These are phyloP conservation scores for Anthracocystis walkeri DNA, from an alignment of 1,284 basidiomycete genomes.

Conservation along the genomic window DNA sequence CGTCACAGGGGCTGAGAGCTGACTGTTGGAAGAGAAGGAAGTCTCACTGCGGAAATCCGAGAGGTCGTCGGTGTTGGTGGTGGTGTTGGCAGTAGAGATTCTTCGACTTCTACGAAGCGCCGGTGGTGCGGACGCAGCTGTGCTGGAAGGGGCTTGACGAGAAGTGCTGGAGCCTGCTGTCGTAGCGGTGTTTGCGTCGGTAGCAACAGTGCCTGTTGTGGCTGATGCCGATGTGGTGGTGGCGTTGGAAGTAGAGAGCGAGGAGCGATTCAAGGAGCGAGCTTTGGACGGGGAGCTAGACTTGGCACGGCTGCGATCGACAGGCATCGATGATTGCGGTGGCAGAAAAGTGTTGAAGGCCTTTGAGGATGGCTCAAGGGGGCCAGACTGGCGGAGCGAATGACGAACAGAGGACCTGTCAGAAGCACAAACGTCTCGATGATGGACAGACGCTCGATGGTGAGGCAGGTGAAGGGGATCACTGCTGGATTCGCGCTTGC, in stretches of 20 bases:
- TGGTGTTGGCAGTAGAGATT: conserved; percentile 17
- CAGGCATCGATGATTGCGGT: conserved; percentile 38
- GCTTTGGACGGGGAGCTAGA: conserved; percentile 41
- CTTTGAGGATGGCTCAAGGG: conserved; percentile 6
- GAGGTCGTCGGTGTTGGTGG: conserved; percentile 27
- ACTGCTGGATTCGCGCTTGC: background rate
- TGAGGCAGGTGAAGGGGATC: background rate
- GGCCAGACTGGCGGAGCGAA: background rate
- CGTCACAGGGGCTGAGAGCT: conserved; percentile 32
- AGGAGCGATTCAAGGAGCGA: conserved; percentile 25
- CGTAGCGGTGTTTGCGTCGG: background rate
- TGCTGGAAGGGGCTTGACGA: background rate
- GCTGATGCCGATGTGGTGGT: background rate
- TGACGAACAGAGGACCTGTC: background rate
- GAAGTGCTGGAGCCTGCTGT: background rate
- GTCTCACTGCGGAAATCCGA: conserved; percentile 35
- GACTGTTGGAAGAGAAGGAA: conserved; percentile 24
- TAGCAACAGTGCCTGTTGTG: background rate
- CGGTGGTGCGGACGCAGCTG: conserved; percentile 4
- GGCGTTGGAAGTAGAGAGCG: conserved; percentile 2
- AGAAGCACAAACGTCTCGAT: background rate
- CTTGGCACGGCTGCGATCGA: conserved; percentile 36
- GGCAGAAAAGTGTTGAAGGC: background rate
- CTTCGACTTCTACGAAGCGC: conserved; percentile 28
- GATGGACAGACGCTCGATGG: background rate